Evolutionary conservation across 768 basidiomycete species (phyloP).

Genomic region (Naganishia onofrii): DNA sequence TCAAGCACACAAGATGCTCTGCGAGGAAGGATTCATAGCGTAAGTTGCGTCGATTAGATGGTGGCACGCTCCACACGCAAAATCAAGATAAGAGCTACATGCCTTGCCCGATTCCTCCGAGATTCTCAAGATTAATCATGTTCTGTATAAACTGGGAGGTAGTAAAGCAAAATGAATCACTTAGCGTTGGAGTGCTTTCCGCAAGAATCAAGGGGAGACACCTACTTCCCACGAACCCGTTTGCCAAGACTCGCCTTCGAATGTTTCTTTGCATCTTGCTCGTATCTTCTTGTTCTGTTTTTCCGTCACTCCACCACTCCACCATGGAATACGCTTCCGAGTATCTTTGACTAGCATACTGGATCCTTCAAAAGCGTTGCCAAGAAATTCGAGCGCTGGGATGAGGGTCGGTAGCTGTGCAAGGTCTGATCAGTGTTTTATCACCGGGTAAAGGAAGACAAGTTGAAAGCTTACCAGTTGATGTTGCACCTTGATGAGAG

Average conservation of each 20-base stretch:
- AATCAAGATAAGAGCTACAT: neutral
- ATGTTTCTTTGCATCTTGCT: conserved; percentile 14
- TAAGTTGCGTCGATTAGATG: neutral
- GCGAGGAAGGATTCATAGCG: neutral
- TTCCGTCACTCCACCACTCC: conserved; percentile 3
- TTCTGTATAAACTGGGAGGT: conserved; percentile 2
- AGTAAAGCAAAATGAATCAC: neutral
- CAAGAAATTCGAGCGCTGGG: conserved; percentile 11
- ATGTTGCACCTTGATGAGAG: conserved; percentile 21
- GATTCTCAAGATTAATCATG: conserved; percentile 33
- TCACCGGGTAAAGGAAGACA: neutral
- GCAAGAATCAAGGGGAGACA: neutral
- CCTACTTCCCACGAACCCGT: conserved; percentile 10
- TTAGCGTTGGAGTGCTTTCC: neutral
- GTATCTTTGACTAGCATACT: conserved; percentile 16
- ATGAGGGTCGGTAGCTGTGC: conserved; percentile 19
- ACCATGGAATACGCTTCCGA: conserved; percentile 13
- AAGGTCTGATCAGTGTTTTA: neutral
- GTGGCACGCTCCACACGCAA: neutral
- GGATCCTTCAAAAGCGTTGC: conserved; percentile 20
- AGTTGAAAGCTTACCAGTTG: conserved; percentile 7
- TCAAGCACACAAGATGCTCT: conserved; percentile 47
- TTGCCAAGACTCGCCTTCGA: conserved; percentile 6
- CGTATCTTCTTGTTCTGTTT: conserved; percentile 12
- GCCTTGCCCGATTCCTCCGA: conserved; percentile 44